Conservation (phyloP, 148 eudicot species). For the Vaccinium darrowii region DNA sequence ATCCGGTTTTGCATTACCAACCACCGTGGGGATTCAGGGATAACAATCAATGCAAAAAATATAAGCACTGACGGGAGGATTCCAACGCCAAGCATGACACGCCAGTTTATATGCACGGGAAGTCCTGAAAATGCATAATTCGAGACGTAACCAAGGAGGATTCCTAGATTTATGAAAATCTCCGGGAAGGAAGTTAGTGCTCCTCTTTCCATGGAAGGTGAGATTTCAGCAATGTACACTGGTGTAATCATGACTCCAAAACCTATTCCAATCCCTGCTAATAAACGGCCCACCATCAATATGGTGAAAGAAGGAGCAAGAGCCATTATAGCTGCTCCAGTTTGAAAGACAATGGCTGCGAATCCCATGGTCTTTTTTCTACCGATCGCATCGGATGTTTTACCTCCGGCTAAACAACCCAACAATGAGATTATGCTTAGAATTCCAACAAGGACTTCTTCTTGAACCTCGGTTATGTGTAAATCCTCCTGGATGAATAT, state of each 20-base stretch:
- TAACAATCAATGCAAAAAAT: constrained; percentile 57
- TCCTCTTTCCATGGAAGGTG: constrained; percentile 75
- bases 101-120: constrained; percentile 63
- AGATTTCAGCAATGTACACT: constrained; percentile 81
- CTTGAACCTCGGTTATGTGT: constrained; percentile 68
- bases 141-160: constrained; percentile 80
- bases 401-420: constrained; percentile 81
- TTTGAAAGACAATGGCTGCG: constrained; percentile 66
- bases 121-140: constrained; percentile 76
- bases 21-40: constrained; percentile 96
- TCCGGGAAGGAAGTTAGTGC: constrained; percentile 90
- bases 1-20: constrained; percentile 70
- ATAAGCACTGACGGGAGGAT: constrained; percentile 73
- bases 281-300: constrained; percentile 63
- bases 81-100: constrained; percentile 88
- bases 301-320: constrained; percentile 61
- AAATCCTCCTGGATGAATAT: constrained; percentile 71
- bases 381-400: constrained; percentile 81
- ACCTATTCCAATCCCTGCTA: constrained; percentile 83
- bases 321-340: constrained; percentile 74
- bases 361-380: constrained; percentile 96
- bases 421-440: constrained; percentile 73
- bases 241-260: constrained; percentile 86
- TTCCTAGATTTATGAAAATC: constrained; percentile 76
- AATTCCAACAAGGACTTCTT: constrained; percentile 76